phyloP scores from a whole-genome alignment of 2,329 filamentous ascomycete genomes.

The Rhytidhysteron rufulum region DNA sequence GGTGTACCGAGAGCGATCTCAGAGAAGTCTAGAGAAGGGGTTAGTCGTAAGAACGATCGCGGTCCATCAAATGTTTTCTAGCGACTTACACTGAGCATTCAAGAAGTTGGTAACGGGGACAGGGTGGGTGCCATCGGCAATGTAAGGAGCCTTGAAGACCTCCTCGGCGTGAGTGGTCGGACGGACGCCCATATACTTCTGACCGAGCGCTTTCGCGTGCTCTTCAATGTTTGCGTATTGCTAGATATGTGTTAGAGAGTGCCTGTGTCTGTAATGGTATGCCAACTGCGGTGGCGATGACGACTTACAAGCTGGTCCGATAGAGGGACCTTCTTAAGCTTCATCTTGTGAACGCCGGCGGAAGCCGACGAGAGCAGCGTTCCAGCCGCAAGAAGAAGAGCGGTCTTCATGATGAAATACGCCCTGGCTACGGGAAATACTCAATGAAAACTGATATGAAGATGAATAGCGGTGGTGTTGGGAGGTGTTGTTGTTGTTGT shows the following conservation, averaged over 20 bases:
- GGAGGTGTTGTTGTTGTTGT: no score
- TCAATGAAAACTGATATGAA: no score
- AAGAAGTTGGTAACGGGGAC: slow-evolving; percentile 95
- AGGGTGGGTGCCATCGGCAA: slow-evolving; percentile 66
- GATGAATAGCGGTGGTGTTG: neutral
- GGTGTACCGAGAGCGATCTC: slow-evolving; percentile 91
- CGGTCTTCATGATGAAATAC: slow-evolving; percentile 69
- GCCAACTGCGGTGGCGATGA: slow-evolving; percentile 7
- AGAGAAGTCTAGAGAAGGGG: slow-evolving; percentile 71
- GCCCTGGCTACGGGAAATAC: no score
- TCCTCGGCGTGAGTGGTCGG: slow-evolving; percentile 65
- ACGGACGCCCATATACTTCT: slow-evolving; percentile 92
- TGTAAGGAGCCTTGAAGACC: slow-evolving; percentile 72
- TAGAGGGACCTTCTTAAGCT: slow-evolving; percentile 93
- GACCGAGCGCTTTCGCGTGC: slow-evolving; percentile 77
- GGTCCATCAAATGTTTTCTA: neutral
- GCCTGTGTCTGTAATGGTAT: slow-evolving; percentile 5
- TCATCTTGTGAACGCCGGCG: slow-evolving; percentile 90
- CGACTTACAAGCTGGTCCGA: slow-evolving; percentile 81
- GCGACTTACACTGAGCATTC: slow-evolving; percentile 88
- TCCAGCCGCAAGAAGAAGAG: slow-evolving; percentile 72
- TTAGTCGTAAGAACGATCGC: neutral
- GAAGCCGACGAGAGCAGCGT: slow-evolving; percentile 78
- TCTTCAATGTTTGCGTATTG: slow-evolving; percentile 73
- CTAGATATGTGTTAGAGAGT: slow-evolving; percentile 44